Evolutionary conservation across 2,329 filamentous ascomycete species (phyloP), one percentile per base, ranked within the genome.

Genomic region (Aspergillus sp.): DNA sequence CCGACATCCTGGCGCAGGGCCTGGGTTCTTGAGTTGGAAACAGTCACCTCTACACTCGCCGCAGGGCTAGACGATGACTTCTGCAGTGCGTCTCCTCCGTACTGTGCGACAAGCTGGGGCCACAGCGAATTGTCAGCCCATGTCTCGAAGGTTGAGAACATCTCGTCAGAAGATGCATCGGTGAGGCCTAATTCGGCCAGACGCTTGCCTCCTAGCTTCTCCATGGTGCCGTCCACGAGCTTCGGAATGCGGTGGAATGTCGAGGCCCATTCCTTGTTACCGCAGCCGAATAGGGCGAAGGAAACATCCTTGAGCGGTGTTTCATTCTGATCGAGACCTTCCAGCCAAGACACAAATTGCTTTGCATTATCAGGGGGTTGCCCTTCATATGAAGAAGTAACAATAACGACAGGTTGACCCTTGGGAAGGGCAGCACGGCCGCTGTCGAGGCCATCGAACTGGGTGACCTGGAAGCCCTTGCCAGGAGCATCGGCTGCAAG

Each of bases 301-400:
- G 81, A 76, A 1, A 88, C 82, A 7, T 79, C 81, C 8, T 83
- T 75, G 23, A 90, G 69, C 52, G 81, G 76, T 4, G 74, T 79
- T 54, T 23, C 47, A 40, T 41, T 19, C 23, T 51, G 37, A 8
- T 82, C 76, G 9, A 83, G 73, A 11, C 66, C 76, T 62, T 86
- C 78, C 6, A 91, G 71, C 89, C 89, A 92, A 14, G 80, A 76
- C 21, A 87, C 81, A 65, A 92, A 92, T 46, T 84, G 80, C 0
- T 77, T 80, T 0, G 89, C 89, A 61, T 93, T 91, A 59, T 90
- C 87, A 0, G 88, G 84, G 0, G 89, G 87, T 56, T 90, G 81
- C 0, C 90, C 90, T 66, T 93, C 89, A 64, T 91, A 93, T 1
- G 85, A 87, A 0, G 89, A 82, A 0, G 86, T 87, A 60, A 93